A percentile compares a stretch with the other conserved stretches of the same genome.
Conservation (phyloP, 2,329 filamentous ascomycete genomes). For the Fusarium poae region DNA sequence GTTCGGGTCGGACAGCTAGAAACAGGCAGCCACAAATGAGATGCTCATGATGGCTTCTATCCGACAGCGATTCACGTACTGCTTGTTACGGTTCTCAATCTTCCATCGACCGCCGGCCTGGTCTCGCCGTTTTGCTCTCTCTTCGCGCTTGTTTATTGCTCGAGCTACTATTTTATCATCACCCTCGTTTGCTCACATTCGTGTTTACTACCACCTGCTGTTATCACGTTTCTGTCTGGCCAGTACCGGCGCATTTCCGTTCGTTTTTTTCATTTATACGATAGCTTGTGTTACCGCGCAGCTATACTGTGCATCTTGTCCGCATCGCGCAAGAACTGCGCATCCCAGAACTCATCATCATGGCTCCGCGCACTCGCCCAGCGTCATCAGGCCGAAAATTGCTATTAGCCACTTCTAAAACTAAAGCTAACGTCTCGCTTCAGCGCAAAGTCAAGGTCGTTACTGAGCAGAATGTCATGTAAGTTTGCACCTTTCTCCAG, state of each 20-base stretch:
- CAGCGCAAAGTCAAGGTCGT: constrained; percentile 93
- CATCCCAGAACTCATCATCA: constrained; percentile 19
- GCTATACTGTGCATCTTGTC: constrained; percentile 19
- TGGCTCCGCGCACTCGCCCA: constrained; percentile 37
- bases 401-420: constrained; percentile 1
- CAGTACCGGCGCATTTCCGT: constrained; percentile 22
- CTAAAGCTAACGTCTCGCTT: constrained; percentile 54
- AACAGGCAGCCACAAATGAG: constrained; percentile 18
- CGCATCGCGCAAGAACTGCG: constrained; percentile 1
- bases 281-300: constrained; percentile 20
- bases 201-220: not conserved
- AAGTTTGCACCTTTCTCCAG: constrained; percentile 57
- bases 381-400: constrained; percentile 30
- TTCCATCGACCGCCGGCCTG: not conserved
- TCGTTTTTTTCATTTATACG: not conserved
- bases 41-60: constrained; percentile 28
- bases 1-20: constrained; percentile 40
- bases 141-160: not conserved
- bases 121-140: not conserved
- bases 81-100: not conserved
- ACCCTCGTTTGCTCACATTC: constrained; percentile 14
- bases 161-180: constrained; percentile 11
- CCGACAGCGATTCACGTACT: constrained; percentile 9
- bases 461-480: constrained; percentile 92
- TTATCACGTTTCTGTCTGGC: constrained; percentile 4